A percentile compares a stretch with the other conserved stretches of the same genome.
Conservation (phyloP, 1,139 yeast genomes). For the Magnusiomyces suaveolens region DNA sequence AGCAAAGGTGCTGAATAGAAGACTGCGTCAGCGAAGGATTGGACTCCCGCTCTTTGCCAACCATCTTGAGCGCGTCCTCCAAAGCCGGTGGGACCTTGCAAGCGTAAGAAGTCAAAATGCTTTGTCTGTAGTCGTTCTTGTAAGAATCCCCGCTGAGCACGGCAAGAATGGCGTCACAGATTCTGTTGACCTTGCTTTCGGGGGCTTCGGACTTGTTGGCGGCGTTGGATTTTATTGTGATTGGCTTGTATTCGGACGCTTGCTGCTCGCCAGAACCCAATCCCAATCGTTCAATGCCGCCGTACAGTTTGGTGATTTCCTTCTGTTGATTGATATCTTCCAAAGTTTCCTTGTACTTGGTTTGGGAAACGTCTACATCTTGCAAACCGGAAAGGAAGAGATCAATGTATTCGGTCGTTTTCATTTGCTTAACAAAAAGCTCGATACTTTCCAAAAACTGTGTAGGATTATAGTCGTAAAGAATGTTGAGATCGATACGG, state of each 20-base stretch:
- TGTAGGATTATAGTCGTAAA: conserved; percentile 78
- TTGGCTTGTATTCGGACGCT: background rate
- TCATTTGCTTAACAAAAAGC: conserved; percentile 61
- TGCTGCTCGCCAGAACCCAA: background rate
- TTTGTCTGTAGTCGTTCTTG: conserved; percentile 55
- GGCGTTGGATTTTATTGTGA: background rate
- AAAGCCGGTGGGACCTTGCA: conserved; percentile 85
- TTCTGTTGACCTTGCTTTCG: conserved; percentile 54
- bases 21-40: conserved; percentile 37
- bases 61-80: conserved; percentile 57
- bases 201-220: background rate
- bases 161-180: conserved; percentile 61
- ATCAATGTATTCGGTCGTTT: conserved; percentile 67
- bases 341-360: conserved; percentile 72
- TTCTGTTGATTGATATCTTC: conserved; percentile 11
- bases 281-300: background rate
- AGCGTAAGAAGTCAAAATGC: conserved; percentile 83
- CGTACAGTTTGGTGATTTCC: background rate
- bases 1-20: conserved; percentile 73
- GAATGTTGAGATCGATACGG: conserved; percentile 79
- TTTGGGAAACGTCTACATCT: conserved; percentile 75
- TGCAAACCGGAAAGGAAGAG: conserved; percentile 76
- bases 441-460: conserved; percentile 56
- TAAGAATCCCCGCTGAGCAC: conserved; percentile 46
- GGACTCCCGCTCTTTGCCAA: conserved; percentile 37